phyloP scores from a whole-genome alignment of 2,329 filamentous ascomycete species.

The Tolypocladium ovalisporum region DNA sequence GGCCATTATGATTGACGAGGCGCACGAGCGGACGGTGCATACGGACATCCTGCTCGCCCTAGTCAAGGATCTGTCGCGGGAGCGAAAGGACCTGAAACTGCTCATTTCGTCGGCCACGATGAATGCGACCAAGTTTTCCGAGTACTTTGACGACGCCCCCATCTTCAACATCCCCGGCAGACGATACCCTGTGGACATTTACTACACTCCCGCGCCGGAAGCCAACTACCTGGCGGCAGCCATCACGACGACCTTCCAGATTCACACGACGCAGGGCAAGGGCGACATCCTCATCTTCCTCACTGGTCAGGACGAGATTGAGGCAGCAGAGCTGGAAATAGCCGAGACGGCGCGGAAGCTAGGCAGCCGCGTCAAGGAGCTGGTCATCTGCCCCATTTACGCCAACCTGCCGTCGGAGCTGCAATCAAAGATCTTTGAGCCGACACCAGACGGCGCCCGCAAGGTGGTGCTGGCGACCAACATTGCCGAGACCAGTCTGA shows the following conservation, averaged over 20 bases:
- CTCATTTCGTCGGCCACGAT: conserved; percentile 92
- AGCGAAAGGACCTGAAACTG: conserved; percentile 75
- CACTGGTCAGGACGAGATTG: conserved; percentile 94
- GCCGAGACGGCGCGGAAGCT: conserved; percentile 80
- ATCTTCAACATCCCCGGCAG: conserved; percentile 93
- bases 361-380: conserved; percentile 70
- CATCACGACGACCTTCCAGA: conserved; percentile 89
- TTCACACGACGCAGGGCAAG: conserved; percentile 73
- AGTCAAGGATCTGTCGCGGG: conserved; percentile 77
- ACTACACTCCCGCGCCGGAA: conserved; percentile 83
- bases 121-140: conserved; percentile 83
- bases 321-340: conserved; percentile 73
- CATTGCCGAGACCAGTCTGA: conserved; percentile 91
- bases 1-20: conserved; percentile 92
- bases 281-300: conserved; percentile 93
- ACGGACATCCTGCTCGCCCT: conserved; percentile 85
- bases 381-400: conserved; percentile 90
- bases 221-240: conserved; percentile 88
- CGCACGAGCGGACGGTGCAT: conserved; percentile 84
- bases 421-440: conserved; percentile 90
- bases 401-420: conserved; percentile 84
- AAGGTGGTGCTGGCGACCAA: conserved; percentile 95
- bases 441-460: conserved; percentile 70
- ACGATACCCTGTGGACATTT: conserved; percentile 80
- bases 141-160: conserved; percentile 84